Conservation (phyloP, 2,329 filamentous ascomycete genomes). For the Ophiostoma sp. region DNA sequence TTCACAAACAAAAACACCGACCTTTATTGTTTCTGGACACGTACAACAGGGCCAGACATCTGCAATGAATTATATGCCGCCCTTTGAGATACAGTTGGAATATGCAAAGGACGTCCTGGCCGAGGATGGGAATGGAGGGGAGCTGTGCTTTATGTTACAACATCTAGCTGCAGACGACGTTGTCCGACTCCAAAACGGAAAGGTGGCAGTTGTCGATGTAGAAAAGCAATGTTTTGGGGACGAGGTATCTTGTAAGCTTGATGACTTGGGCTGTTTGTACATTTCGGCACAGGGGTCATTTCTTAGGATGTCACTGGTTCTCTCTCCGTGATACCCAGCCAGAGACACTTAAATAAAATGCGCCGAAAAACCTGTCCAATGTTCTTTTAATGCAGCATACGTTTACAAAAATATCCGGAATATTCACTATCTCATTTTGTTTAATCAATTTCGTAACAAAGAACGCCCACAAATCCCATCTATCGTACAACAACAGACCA, state of each 20-base stretch:
- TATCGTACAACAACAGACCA: too few species aligned
- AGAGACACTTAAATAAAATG: background rate
- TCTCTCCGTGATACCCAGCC: background rate
- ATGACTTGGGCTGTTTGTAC: background rate
- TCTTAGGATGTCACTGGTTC: background rate
- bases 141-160: background rate
- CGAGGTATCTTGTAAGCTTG: background rate
- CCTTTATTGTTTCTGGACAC: background rate
- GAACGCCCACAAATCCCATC: too few species aligned
- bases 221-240: background rate
- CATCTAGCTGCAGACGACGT: background rate
- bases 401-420: too few species aligned
- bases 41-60: background rate
- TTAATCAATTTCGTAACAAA: too few species aligned
- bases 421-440: too few species aligned
- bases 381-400: too few species aligned
- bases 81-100: conserved; percentile 7
- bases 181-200: background rate
- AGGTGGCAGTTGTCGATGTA: background rate
- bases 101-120: background rate
- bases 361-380: too few species aligned
- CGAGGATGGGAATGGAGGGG: background rate
- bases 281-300: background rate
- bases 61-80: background rate
- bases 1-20: background rate